phyloP scores from a whole-genome alignment of 2,329 filamentous ascomycete species.

The Akanthomyces dipterigenus region DNA sequence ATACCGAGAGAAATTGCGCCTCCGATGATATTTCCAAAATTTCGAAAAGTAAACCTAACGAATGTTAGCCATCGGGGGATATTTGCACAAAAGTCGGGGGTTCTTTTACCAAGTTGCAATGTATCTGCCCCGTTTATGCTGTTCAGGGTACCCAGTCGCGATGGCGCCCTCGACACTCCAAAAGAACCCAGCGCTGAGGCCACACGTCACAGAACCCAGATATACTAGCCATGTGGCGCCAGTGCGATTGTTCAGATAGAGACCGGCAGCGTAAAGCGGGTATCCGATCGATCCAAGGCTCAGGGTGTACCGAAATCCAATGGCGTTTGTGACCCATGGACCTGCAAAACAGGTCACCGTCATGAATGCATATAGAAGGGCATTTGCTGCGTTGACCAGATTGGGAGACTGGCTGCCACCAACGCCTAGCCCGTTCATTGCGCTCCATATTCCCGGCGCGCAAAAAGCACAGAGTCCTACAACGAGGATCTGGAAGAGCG shows the following conservation, averaged over 20 bases:
- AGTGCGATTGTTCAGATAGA: slow-evolving; percentile 60
- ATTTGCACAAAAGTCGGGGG: too few species aligned
- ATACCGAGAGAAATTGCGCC: background rate
- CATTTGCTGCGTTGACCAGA: slow-evolving; percentile 38
- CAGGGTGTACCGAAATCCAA: slow-evolving; percentile 33
- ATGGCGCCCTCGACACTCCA: slow-evolving; percentile 65
- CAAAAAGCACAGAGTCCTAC: slow-evolving; percentile 34
- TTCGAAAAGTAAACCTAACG: background rate
- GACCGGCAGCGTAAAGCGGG: slow-evolving; percentile 55
- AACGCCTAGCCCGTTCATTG: slow-evolving; percentile 32
- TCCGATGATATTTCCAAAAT: background rate
- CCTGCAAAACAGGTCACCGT: slow-evolving; percentile 35
- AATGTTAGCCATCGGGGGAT: background rate
- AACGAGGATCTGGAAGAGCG: slow-evolving; percentile 32
- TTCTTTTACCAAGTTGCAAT: slow-evolving; percentile 38
- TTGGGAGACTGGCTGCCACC: slow-evolving; percentile 35
- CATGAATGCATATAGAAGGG: slow-evolving; percentile 38
- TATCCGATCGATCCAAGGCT: slow-evolving; percentile 48
- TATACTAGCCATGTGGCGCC: slow-evolving; percentile 57
- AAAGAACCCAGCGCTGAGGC: slow-evolving; percentile 58
- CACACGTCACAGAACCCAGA: slow-evolving; percentile 55
- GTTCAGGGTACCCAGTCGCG: slow-evolving; percentile 56
- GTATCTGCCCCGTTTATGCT: slow-evolving; percentile 50
- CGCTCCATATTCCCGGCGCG: slow-evolving; percentile 35
- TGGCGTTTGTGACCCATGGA: slow-evolving; percentile 30